Evolutionary conservation across 2,329 filamentous ascomycete species (phyloP).

Genomic region (Ambrosiella xylebori): DNA sequence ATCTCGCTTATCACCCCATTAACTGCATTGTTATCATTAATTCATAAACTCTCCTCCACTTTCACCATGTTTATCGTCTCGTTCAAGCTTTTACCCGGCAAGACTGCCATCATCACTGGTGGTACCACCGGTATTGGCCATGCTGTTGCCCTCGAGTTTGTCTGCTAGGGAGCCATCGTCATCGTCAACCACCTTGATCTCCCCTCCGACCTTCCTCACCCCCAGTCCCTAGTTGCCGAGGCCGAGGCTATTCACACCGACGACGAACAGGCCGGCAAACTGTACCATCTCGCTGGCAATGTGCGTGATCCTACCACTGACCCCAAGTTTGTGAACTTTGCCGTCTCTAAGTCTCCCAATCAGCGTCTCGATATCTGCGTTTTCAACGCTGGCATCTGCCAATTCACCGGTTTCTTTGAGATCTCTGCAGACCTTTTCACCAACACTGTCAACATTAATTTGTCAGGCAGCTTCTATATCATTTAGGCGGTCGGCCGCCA

Average conservation of each 20-base stretch:
- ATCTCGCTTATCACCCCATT: background rate
- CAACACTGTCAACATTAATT: constrained; percentile 60
- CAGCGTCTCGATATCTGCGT: constrained; percentile 59
- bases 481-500: constrained; percentile 72
- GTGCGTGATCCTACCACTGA: constrained; percentile 60
- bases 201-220: constrained; percentile 31
- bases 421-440: constrained; percentile 53
- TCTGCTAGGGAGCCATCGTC: constrained; percentile 61
- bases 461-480: constrained; percentile 76
- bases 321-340: constrained; percentile 44
- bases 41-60: background rate
- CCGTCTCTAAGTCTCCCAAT: constrained; percentile 41
- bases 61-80: background rate
- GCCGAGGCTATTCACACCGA: constrained; percentile 29
- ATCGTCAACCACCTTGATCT: constrained; percentile 64
- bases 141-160: constrained; percentile 65
- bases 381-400: constrained; percentile 75
- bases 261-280: constrained; percentile 13
- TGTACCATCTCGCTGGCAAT: constrained; percentile 60
- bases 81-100: constrained; percentile 45
- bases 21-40: no score
- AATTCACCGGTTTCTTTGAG: constrained; percentile 72
- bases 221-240: constrained; percentile 35
- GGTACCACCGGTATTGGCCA: constrained; percentile 75
- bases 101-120: constrained; percentile 74